A percentile compares a stretch with the other conserved stretches of the same genome.
These are phyloP conservation scores for Dendrocalamus sinicus DNA, from an alignment of 176 grass and related monocot genomes.

Conservation along the genomic window DNA sequence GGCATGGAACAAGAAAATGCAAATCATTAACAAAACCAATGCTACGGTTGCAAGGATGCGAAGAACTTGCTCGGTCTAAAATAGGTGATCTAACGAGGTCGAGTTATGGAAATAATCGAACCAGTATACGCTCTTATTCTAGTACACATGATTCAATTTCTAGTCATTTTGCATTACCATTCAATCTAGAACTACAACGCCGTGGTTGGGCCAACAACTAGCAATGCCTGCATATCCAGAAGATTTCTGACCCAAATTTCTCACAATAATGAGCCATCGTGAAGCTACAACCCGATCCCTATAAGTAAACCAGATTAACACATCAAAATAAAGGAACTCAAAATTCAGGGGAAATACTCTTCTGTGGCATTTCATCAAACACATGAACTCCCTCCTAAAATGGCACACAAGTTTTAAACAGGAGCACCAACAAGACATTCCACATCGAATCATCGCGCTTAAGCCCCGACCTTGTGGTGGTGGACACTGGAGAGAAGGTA, in stretches of 20 bases:
- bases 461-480: conserved; percentile 58
- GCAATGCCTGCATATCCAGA: neutral
- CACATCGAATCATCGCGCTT: too few relatives aligned
- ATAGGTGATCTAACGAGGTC: neutral
- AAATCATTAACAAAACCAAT: conserved; percentile 1
- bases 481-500: conserved; percentile 70
- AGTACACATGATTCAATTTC: neutral
- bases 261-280: neutral
- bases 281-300: neutral
- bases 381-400: neutral
- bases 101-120: neutral
- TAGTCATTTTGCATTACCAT: neutral
- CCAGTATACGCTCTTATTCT: neutral
- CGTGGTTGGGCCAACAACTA: neutral
- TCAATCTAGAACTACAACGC: neutral
- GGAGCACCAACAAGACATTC: neutral
- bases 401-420: neutral
- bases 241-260: neutral
- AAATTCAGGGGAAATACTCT: neutral
- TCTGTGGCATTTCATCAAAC: conserved; percentile 17
- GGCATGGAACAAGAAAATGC: neutral
- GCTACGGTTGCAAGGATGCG: neutral
- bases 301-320: neutral
- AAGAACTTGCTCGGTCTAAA: neutral
- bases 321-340: neutral